Conservation (phyloP, 345 rosid species). For the Citrus glauca region DNA sequence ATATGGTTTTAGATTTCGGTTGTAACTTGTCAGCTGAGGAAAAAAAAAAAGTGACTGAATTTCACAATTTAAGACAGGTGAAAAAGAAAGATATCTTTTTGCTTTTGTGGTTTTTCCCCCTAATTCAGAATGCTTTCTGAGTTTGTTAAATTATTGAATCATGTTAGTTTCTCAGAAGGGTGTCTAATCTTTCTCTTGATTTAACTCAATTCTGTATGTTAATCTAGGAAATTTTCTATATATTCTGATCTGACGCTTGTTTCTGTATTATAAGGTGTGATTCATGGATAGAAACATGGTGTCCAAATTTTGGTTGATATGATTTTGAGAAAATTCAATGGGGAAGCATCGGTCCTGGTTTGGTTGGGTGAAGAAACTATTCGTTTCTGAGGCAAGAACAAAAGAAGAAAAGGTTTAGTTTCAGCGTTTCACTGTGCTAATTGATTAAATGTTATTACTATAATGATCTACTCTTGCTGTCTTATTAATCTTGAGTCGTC, state of each 20-base stretch:
- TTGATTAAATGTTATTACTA: no score
- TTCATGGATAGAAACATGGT: constrained; percentile 10
- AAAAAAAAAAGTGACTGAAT: background rate
- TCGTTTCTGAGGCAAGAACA: constrained; percentile 44
- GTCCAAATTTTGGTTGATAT: constrained; percentile 16
- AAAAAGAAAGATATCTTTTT: background rate
- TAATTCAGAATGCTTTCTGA: background rate
- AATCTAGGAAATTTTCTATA: background rate
- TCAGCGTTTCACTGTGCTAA: no score
- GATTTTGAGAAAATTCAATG: constrained; percentile 43
- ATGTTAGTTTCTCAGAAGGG: background rate
- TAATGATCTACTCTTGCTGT: background rate
- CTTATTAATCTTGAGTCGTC: background rate
- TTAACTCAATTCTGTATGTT: background rate
- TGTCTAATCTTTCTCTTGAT: background rate
- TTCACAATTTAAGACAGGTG: background rate
- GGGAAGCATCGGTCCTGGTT: constrained; percentile 58
- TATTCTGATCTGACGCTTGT: constrained; percentile 2
- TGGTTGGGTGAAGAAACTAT: constrained; percentile 59
- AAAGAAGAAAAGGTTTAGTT: constrained; percentile 51
- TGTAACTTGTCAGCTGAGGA: background rate
- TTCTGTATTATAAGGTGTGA: constrained; percentile 21
- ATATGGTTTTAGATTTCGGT: background rate
- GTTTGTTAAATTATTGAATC: background rate
- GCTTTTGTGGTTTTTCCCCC: background rate